Conservation (phyloP, 331 rosid species). For the Spiraea crenata region DNA sequence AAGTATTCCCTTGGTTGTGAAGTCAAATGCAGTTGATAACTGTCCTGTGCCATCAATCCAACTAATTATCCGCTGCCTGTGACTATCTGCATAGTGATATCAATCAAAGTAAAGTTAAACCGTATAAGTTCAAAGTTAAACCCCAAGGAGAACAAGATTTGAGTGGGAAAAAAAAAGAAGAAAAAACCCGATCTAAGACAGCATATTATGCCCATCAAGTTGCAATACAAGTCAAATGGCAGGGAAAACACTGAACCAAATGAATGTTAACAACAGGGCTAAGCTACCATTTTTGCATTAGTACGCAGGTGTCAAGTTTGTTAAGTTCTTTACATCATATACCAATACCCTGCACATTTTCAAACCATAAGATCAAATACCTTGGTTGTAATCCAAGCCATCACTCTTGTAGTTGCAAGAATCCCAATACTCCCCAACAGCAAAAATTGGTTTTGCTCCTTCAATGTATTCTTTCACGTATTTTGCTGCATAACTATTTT, state of each 20-base stretch:
- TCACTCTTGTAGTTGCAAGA: slow-evolving; percentile 69
- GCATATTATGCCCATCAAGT: background rate
- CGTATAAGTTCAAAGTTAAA: background rate
- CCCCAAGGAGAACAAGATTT: background rate
- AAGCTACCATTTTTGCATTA: background rate
- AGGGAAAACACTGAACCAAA: background rate
- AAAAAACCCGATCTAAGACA: background rate
- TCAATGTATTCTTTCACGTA: slow-evolving; percentile 80
- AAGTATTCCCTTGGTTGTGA: slow-evolving; percentile 85
- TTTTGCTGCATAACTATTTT: slow-evolving; percentile 65
- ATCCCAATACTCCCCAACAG: slow-evolving; percentile 91
- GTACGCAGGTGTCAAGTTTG: background rate
- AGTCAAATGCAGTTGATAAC: slow-evolving; percentile 82
- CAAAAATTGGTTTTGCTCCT: slow-evolving; percentile 78
- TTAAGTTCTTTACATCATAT: background rate
- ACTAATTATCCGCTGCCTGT: slow-evolving; percentile 60
- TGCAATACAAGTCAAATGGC: background rate
- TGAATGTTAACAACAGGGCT: background rate
- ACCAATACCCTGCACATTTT: slow-evolving; percentile 28
- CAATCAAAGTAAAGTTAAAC: background rate
- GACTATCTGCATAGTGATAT: slow-evolving; percentile 49
- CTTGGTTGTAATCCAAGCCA: slow-evolving; percentile 81
- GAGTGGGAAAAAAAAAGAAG: background rate
- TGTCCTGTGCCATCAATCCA: slow-evolving; percentile 85
- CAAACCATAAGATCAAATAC: slow-evolving; percentile 32